Evolutionary conservation across 345 rosid species (phyloP).

Genomic region (Erodium maritimum): DNA sequence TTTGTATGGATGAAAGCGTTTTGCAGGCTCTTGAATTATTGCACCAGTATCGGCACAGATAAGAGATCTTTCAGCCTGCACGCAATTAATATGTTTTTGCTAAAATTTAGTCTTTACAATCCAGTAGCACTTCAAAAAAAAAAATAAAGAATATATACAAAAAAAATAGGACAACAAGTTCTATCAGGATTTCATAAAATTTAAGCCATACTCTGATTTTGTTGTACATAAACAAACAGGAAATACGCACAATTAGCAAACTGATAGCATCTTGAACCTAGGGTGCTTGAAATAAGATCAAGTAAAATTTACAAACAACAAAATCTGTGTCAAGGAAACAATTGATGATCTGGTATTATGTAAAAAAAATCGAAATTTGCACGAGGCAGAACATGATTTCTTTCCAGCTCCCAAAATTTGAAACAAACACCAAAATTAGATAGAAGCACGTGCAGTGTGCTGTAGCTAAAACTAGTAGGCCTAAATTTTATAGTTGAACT

Average conservation of each 20-base stretch:
- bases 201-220: too few relatives aligned
- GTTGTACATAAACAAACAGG: too few relatives aligned
- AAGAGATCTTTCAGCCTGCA: conserved; percentile 82
- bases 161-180: too few relatives aligned
- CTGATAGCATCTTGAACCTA: neutral
- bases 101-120: neutral
- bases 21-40: conserved; percentile 50
- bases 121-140: neutral
- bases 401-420: neutral
- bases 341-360: neutral
- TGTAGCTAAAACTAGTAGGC: neutral
- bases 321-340: neutral
- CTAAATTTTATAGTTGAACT: neutral
- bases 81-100: neutral
- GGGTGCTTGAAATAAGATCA: neutral
- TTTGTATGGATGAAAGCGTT: conserved; percentile 50
- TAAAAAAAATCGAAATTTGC: neutral
- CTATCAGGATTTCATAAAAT: too few relatives aligned
- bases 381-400: neutral
- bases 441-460: neutral
- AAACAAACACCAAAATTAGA: neutral
- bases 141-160: too few relatives aligned
- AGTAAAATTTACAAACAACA: neutral
- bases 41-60: conserved; percentile 93
- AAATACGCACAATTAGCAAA: neutral